Percentiles rank a stretch among this genome's conserved stretches.
phyloP scores from a whole-genome alignment of 805 yeast genomes.

The Metschnikowia cubensis region DNA sequence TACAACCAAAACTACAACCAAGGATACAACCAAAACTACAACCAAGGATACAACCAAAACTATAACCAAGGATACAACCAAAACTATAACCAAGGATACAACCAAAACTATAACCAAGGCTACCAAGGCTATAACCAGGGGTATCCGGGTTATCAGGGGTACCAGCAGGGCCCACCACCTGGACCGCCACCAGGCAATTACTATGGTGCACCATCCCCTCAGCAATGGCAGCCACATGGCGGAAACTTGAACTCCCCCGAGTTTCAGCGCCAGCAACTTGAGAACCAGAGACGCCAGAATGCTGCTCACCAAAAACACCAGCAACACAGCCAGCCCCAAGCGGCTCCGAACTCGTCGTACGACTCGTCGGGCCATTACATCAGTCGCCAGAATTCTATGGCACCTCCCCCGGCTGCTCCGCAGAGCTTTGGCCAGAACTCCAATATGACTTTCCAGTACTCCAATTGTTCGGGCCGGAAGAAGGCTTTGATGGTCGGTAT shows the following conservation, averaged over 20 bases:
- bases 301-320: conserved; percentile 7
- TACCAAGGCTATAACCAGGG: background rate
- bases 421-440: conserved; percentile 36
- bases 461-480: conserved; percentile 65
- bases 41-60: conserved; percentile 3
- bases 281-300: conserved; percentile 18
- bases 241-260: conserved; percentile 16
- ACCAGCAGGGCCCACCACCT: conserved; percentile 2
- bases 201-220: conserved; percentile 21
- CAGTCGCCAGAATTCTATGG: conserved; percentile 2
- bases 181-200: conserved; percentile 19
- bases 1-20: conserved; percentile 8
- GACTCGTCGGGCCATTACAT: conserved; percentile 16
- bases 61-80: conserved; percentile 10
- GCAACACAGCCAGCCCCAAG: conserved; percentile 14
- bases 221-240: conserved; percentile 14
- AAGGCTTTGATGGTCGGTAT: conserved; percentile 78
- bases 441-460: conserved; percentile 48
- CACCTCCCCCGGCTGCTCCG: conserved; percentile 27
- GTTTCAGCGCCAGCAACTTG: conserved; percentile 17
- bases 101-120: conserved; percentile 8
- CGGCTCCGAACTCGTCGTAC: conserved; percentile 18
- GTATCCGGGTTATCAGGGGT: background rate
- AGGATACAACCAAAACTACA: conserved; percentile 1
- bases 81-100: conserved; percentile 7